Conservation (phyloP, 139 green algal species). For the Prasinococcaceae sp. region DNA sequence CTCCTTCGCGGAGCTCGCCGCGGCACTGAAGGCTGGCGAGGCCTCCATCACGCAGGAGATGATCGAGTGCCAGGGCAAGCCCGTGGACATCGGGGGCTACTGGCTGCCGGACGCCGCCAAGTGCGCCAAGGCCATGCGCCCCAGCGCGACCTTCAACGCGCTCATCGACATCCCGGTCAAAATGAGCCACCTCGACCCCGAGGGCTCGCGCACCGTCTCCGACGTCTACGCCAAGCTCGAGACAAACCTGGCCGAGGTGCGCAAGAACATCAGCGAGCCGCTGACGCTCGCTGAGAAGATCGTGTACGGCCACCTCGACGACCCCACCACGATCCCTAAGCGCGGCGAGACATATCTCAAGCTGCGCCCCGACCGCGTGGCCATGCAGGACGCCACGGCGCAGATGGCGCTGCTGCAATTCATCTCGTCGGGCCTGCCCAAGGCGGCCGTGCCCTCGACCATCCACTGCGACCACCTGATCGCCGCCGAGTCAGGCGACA, state of each 20-base stretch:
- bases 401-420: conserved; percentile 2
- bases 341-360: conserved; percentile 8
- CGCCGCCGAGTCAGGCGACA: background rate
- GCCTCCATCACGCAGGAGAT: conserved; percentile 9
- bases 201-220: background rate
- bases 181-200: background rate
- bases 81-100: conserved; percentile 17
- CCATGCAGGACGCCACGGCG: conserved; percentile 1
- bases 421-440: conserved; percentile 1
- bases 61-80: conserved; percentile 4
- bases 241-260: background rate
- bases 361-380: conserved; percentile 1
- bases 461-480: conserved; percentile 3
- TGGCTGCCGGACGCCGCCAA: conserved; percentile 9
- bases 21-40: conserved; percentile 1
- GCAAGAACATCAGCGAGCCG: background rate
- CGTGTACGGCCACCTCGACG: conserved; percentile 9
- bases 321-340: background rate
- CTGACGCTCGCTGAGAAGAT: conserved; percentile 11
- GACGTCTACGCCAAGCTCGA: conserved; percentile 2
- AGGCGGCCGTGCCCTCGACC: background rate
- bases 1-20: conserved; percentile 3
- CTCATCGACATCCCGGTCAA: conserved; percentile 5
- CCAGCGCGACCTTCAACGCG: conserved; percentile 9
- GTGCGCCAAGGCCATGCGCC: conserved; percentile 5